Percentiles rank a stretch among this genome's conserved stretches.
These are phyloP conservation scores for Fonsecaea erecta DNA, from an alignment of 2,329 filamentous ascomycete species.

Conservation along the genomic window DNA sequence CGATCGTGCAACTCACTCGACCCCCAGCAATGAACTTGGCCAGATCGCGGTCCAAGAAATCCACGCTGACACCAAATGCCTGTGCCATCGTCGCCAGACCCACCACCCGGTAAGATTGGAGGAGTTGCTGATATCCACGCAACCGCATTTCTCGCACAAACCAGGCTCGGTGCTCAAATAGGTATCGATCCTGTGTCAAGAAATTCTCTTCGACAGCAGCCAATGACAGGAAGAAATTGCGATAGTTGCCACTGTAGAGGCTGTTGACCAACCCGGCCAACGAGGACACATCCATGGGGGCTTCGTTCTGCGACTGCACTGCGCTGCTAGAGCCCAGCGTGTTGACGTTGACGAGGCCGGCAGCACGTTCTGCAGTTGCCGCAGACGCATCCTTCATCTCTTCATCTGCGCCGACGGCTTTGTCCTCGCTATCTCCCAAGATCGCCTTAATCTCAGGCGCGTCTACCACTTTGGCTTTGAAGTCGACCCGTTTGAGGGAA, in stretches of 20 bases:
- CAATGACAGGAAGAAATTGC: conserved; percentile 87
- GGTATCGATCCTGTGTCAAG: conserved; percentile 89
- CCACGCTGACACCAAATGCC: conserved; percentile 95
- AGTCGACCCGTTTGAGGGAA: conserved; percentile 93
- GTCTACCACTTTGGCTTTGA: conserved; percentile 98
- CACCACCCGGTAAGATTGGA: conserved; percentile 96
- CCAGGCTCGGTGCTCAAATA: conserved; percentile 95
- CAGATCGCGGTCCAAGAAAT: conserved; percentile 95
- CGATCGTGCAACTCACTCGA: conserved; percentile 94
- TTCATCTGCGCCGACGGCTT: conserved; percentile 79
- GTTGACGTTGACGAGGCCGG: conserved; percentile 84
- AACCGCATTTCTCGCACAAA: conserved; percentile 98
- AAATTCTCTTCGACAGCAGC: conserved; percentile 92
- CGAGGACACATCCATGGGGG: conserved; percentile 84
- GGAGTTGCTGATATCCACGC: conserved; percentile 91
- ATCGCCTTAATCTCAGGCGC: conserved; percentile 98
- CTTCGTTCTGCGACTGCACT: conserved; percentile 70
- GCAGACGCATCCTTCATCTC: conserved; percentile 69
- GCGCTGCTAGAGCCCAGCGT: conserved; percentile 73
- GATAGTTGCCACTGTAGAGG: conserved; percentile 92
- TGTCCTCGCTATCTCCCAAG: conserved; percentile 85
- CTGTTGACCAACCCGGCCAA: conserved; percentile 87
- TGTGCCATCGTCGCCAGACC: conserved; percentile 96
- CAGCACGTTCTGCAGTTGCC: conserved; percentile 58
- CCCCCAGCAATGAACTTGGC: conserved; percentile 96